These are phyloP conservation scores for Blastobotrys chiropterorum DNA, from an alignment of 805 yeast genomes.

Conservation along the genomic window DNA sequence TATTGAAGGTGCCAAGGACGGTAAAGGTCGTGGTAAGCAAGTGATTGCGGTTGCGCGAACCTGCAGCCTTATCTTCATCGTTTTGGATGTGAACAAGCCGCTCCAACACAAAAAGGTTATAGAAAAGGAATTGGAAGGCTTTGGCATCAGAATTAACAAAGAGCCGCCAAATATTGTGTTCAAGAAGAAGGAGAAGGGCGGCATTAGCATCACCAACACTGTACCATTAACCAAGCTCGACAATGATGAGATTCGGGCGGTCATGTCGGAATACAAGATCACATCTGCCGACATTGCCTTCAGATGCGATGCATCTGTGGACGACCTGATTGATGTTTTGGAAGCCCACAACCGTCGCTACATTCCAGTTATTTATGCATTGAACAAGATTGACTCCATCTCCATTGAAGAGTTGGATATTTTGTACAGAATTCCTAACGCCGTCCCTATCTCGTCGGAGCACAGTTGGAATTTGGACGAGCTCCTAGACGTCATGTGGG, in stretches of 20 bases:
- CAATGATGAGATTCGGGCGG: conserved; percentile 90
- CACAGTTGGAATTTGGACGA: conserved; percentile 97
- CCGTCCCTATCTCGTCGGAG: conserved; percentile 95
- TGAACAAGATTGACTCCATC: conserved; percentile 93
- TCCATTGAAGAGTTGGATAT: conserved; percentile 90
- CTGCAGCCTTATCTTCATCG: conserved; percentile 87
- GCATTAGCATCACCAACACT: conserved; percentile 87
- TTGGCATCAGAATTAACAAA: conserved; percentile 90
- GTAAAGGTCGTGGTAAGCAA: conserved; percentile 97
- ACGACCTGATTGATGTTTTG: conserved; percentile 88
- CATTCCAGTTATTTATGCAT: conserved; percentile 90
- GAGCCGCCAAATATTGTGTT: conserved; percentile 88
- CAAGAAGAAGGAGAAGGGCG: conserved; percentile 93
- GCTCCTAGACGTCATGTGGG: conserved; percentile 93
- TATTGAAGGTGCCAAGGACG: conserved; percentile 95
- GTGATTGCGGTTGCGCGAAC: conserved; percentile 99
- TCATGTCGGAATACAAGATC: conserved; percentile 90
- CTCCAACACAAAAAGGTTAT: conserved; percentile 89
- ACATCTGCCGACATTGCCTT: conserved; percentile 95
- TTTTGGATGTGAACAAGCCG: conserved; percentile 93
- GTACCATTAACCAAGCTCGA: conserved; percentile 89
- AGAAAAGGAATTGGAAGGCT: conserved; percentile 94
- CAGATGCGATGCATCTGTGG: conserved; percentile 97
- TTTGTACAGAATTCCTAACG: conserved; percentile 87
- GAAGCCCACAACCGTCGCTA: conserved; percentile 88